Evolutionary conservation across 768 basidiomycete genomes (phyloP), one percentile per base, ranked within the genome.

Genomic region (Calocera viscosa): DNA sequence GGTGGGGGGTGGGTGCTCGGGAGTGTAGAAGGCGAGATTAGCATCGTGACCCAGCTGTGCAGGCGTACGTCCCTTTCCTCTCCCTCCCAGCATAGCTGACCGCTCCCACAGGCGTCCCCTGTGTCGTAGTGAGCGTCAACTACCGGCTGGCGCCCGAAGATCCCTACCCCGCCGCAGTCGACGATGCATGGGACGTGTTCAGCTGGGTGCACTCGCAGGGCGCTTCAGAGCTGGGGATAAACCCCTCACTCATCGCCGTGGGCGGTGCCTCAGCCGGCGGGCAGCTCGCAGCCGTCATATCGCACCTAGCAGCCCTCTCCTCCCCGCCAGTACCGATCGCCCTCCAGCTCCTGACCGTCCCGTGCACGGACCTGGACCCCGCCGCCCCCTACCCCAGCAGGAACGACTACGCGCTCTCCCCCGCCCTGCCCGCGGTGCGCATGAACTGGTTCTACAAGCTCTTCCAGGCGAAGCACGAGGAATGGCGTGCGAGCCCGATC

Each of bases 1-100:
- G 89, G 89, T 65, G 88, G 88, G 83, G 68, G 89, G 35, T 89
- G 89, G 89, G 88, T 87, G 0, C 77, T 90, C 1, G 89, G 89
- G 0, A 84, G 78, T 66, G 86, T 69, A 34, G 72, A 72, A 26
- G 82, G 82, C 28, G 85, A 86, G 68, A 82, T 81, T n/a, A 76
- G 83, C 3, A 86, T 90, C 70, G 78, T 80, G 39, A 84, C 84
- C 0, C 83, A 82, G 64, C 81, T 86, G 79, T 83, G 82, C 75
- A 79, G 81, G 64, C 76, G 86, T 86, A 70, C 66, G 74, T 28
- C 28, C 40, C 24, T 41, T 26, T 19, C 24, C 19, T 40, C 3
- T 30, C 24, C 22, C 41, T 49, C 32, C n/a, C 32, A 34, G 7
- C 30, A 5, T n/a, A 16, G 24, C 64, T 28, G 24, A 35, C 24